Percentiles rank a stretch among this genome's conserved stretches.
phyloP scores from a whole-genome alignment of 1,139 yeast species.

The Lipomyces yarrowii region DNA sequence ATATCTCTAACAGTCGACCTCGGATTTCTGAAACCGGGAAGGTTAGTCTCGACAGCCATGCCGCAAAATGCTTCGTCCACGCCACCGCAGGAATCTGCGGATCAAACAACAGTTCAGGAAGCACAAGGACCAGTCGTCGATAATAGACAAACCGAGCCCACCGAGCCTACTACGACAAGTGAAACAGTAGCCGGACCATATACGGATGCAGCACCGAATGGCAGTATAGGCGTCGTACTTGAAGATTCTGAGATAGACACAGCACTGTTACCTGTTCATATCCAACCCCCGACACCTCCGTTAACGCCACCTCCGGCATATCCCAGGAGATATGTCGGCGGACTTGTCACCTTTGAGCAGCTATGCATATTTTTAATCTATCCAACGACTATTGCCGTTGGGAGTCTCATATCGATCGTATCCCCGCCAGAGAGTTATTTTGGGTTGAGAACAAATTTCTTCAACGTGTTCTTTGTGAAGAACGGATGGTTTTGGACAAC shows the following conservation, averaged over 20 bases:
- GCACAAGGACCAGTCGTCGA: neutral
- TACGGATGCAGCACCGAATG: neutral
- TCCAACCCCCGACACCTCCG: constrained; percentile 10
- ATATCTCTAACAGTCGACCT: neutral
- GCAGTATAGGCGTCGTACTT: neutral
- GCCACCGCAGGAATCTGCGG: neutral
- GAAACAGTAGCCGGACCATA: neutral
- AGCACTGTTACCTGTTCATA: neutral
- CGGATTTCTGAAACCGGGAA: neutral
- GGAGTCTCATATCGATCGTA: constrained; percentile 31
- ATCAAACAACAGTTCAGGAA: neutral
- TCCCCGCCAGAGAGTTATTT: constrained; percentile 45
- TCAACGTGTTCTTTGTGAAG: constrained; percentile 78
- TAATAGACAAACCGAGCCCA: neutral
- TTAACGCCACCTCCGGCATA: constrained; percentile 7
- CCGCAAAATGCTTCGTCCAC: neutral
- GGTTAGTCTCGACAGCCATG: neutral
- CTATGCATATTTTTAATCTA: constrained; percentile 36
- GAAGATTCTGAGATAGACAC: neutral
- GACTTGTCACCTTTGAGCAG: constrained; percentile 32
- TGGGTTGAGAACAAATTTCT: constrained; percentile 62
- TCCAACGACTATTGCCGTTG: constrained; percentile 40
- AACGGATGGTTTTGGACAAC: constrained; percentile 95
- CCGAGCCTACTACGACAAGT: neutral
- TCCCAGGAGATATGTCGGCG: constrained; percentile 12